Percentiles rank a stretch among this genome's conserved stretches.
Conservation (phyloP, 768 basidiomycete genomes). For the Tricholomella constricta region DNA sequence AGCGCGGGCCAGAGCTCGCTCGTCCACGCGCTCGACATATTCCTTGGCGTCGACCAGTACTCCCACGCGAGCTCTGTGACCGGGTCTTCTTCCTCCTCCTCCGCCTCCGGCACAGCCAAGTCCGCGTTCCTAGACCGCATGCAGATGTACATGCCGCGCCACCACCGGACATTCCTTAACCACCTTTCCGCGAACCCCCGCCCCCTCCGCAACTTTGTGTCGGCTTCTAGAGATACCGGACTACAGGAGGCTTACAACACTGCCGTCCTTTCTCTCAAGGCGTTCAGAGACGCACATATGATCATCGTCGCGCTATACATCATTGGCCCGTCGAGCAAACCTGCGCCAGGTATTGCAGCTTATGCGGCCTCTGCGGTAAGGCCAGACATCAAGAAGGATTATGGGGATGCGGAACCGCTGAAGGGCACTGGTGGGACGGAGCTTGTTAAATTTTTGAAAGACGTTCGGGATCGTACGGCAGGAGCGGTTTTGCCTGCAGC, state of each 20-base stretch:
- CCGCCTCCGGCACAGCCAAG: slow-evolving; percentile 27
- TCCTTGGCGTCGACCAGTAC: slow-evolving; percentile 68
- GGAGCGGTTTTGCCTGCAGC: slow-evolving; percentile 34
- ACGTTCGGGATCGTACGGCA: slow-evolving; percentile 68
- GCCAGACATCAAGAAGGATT: slow-evolving; percentile 10
- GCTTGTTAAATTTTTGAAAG: slow-evolving; percentile 75
- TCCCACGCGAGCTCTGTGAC: slow-evolving; percentile 27
- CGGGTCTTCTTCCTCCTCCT: slow-evolving; percentile 21
- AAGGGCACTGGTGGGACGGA: slow-evolving; percentile 86
- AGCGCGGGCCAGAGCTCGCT: slow-evolving; percentile 85
- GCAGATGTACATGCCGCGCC: slow-evolving; percentile 83
- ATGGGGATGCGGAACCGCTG: slow-evolving; percentile 31
- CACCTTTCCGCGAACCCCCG: slow-evolving; percentile 66
- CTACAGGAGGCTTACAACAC: slow-evolving; percentile 64
- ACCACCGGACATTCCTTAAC: slow-evolving; percentile 74
- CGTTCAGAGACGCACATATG: slow-evolving; percentile 81
- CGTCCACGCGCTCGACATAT: slow-evolving; percentile 75
- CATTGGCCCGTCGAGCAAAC: slow-evolving; percentile 63
- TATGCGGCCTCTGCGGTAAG: slow-evolving; percentile 19
- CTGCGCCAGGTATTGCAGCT: slow-evolving; percentile 23
- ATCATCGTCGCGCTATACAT: slow-evolving; percentile 78
- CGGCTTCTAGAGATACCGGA: slow-evolving; percentile 28
- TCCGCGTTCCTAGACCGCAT: slow-evolving; percentile 69
- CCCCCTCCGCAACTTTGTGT: slow-evolving; percentile 62
- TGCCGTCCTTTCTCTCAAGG: slow-evolving; percentile 67